Percentiles rank a stretch among this genome's conserved stretches.
Conservation (phyloP, 208 protist species). For the Blechomonas ayalai region DNA sequence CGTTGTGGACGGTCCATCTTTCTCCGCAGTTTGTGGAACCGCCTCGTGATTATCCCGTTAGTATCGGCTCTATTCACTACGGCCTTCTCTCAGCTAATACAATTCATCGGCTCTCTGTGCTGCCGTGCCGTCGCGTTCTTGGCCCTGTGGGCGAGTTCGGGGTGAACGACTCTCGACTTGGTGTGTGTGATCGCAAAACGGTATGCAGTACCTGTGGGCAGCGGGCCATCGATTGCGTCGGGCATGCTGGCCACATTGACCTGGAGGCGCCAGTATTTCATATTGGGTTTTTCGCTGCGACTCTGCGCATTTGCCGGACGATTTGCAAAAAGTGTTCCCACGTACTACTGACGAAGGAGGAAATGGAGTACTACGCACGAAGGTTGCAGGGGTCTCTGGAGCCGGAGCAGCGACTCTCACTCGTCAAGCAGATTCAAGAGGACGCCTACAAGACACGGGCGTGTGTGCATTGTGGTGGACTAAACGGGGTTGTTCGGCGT, state of each 20-base stretch:
- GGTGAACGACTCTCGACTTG: conserved; percentile 89
- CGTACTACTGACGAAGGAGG: conserved; percentile 84
- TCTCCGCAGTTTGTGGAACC: conserved; percentile 44
- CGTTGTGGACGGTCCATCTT: conserved; percentile 1
- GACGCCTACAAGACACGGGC: conserved; percentile 87
- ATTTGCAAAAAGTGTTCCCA: conserved; percentile 97
- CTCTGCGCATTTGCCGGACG: conserved; percentile 92
- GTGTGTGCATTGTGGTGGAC: conserved; percentile 91
- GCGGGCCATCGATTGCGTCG: conserved; percentile 91
- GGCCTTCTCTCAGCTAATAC: conserved; percentile 82
- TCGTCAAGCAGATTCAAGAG: conserved; percentile 73
- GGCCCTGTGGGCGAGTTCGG: conserved; percentile 60
- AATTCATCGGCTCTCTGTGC: conserved; percentile 76
- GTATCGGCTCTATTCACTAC: conserved; percentile 84
- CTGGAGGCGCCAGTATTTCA: conserved; percentile 99
- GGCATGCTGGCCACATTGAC: conserved; percentile 98
- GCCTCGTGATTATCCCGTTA: conserved; percentile 41
- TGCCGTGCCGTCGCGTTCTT: conserved; percentile 72
- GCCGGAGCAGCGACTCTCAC: conserved; percentile 48
- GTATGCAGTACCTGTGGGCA: conserved; percentile 93
- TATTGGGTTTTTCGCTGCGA: conserved; percentile 94
- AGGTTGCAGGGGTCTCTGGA: conserved; percentile 38
- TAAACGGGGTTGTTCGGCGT: conserved; percentile 90
- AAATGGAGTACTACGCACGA: conserved; percentile 63
- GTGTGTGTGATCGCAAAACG: conserved; percentile 76